Conservation (phyloP, 192 early-diverging fungal genomes). For the Podila minutissima region DNA sequence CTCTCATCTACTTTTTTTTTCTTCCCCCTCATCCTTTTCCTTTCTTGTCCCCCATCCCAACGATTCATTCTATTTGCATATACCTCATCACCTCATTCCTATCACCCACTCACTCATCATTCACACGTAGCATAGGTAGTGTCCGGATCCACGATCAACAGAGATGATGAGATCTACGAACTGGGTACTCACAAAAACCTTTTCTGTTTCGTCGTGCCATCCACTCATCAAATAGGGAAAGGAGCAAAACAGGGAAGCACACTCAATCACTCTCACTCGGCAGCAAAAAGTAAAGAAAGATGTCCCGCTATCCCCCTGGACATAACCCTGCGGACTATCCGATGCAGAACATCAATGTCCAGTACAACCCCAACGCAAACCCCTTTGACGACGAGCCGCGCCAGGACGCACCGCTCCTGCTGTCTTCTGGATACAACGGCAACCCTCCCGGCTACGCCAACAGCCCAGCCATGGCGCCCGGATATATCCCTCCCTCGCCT, state of each 20-base stretch:
- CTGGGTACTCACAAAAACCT: too few species aligned
- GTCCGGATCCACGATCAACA: too few species aligned
- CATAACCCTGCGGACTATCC: slow-evolving; percentile 44
- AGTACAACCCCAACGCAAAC: slow-evolving; percentile 49
- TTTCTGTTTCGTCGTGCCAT: background rate
- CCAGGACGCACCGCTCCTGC: slow-evolving; percentile 44
- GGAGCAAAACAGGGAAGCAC: slow-evolving; percentile 3
- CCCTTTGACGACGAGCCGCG: slow-evolving; percentile 49
- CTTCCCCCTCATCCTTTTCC: too few species aligned
- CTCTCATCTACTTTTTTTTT: background rate
- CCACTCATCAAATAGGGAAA: background rate
- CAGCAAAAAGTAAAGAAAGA: slow-evolving; percentile 2
- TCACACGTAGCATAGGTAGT: too few species aligned
- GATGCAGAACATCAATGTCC: slow-evolving; percentile 50
- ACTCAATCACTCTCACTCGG: background rate
- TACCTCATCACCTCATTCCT: background rate
- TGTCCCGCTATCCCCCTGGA: slow-evolving; percentile 47
- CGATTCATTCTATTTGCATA: background rate
- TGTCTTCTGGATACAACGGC: slow-evolving; percentile 40
- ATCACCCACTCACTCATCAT: background rate
- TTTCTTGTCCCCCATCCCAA: background rate
- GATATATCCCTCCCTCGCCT: slow-evolving; percentile 37
- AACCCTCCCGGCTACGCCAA: slow-evolving; percentile 25
- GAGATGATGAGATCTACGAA: too few species aligned
- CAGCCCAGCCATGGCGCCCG: slow-evolving; percentile 36